Percentiles rank a stretch among this genome's conserved stretches.
phyloP scores from a whole-genome alignment of 306 rosid species.

The Pterocarpus santalinus region DNA sequence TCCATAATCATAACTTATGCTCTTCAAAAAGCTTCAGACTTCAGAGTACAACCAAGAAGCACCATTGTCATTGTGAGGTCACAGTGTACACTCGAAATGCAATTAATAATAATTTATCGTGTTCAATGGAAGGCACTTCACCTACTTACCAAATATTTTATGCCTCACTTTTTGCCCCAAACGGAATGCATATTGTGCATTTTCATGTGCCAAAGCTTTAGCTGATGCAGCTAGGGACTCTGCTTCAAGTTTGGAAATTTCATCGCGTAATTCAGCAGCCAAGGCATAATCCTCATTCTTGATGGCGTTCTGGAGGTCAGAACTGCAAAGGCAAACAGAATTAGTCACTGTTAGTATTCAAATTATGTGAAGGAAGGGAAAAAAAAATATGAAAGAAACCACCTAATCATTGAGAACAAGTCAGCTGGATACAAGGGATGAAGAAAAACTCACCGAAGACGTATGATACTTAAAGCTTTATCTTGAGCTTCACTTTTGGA shows the following conservation, averaged over 20 bases:
- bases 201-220: conserved; percentile 83
- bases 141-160: conserved; percentile 66
- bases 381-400: not conserved
- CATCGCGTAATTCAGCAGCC: conserved; percentile 84
- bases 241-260: conserved; percentile 79
- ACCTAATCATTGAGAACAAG: conserved; percentile 39
- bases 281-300: conserved; percentile 76
- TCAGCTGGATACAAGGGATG: conserved; percentile 32
- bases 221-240: conserved; percentile 89
- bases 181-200: conserved; percentile 77
- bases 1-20: conserved; percentile 39
- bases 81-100: not conserved
- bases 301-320: conserved; percentile 82
- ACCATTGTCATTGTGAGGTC: not conserved
- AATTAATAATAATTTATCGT: not conserved
- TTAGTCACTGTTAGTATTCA: conserved; percentile 9
- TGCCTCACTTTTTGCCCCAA: conserved; percentile 94
- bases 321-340: conserved; percentile 61
- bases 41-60: conserved; percentile 22
- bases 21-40: conserved; percentile 10
- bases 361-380: not conserved
- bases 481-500: conserved; percentile 95
- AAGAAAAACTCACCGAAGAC: conserved; percentile 65
- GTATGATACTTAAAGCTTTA: conserved; percentile 75
- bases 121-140: conserved; percentile 29